Conservation (phyloP, 345 rosid genomes). For the Brassica incana region DNA sequence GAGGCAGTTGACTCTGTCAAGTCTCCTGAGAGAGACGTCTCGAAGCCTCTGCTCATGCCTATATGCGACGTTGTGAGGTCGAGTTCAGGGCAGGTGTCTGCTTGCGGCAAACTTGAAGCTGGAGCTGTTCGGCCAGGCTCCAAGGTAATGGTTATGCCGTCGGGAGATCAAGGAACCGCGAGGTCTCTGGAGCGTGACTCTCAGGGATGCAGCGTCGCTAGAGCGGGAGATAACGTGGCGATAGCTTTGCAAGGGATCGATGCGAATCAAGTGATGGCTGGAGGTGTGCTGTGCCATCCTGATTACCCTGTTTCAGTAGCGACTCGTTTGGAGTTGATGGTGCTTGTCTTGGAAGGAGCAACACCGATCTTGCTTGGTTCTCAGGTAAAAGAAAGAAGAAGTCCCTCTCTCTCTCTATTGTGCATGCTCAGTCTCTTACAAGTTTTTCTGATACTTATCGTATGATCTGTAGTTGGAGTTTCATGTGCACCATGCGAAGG, state of each 20-base stretch:
- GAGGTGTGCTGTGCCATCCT: conserved; percentile 92
- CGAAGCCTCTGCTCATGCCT: conserved; percentile 91
- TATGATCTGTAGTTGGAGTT: conserved; percentile 66
- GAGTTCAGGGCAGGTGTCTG: conserved; percentile 73
- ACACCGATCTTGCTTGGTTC: conserved; percentile 81
- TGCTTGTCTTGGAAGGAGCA: conserved; percentile 70
- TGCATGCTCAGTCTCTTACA: not conserved
- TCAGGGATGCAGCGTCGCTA: conserved; percentile 62
- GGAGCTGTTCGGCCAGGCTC: conserved; percentile 90
- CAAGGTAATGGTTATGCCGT: conserved; percentile 92
- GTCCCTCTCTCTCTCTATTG: no score
- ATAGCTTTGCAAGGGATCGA: conserved; percentile 75
- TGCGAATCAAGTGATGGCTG: conserved; percentile 64
- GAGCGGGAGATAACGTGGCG: conserved; percentile 87
- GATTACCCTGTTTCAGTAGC: conserved; percentile 76
- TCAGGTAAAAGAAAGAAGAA: conserved; percentile 49
- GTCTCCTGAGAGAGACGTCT: conserved; percentile 72
- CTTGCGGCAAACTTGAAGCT: conserved; percentile 83
- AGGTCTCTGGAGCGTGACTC: conserved; percentile 77
- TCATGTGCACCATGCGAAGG: conserved; percentile 84
- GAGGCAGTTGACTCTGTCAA: conserved; percentile 87
- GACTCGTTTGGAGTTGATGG: conserved; percentile 69
- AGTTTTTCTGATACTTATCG: conserved; percentile 6
- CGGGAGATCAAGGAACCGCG: conserved; percentile 71
- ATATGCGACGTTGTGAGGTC: conserved; percentile 76